Evolutionary conservation across 139 green algal genomes (phyloP).

Genomic region (Chlorella vulgaris): DNA sequence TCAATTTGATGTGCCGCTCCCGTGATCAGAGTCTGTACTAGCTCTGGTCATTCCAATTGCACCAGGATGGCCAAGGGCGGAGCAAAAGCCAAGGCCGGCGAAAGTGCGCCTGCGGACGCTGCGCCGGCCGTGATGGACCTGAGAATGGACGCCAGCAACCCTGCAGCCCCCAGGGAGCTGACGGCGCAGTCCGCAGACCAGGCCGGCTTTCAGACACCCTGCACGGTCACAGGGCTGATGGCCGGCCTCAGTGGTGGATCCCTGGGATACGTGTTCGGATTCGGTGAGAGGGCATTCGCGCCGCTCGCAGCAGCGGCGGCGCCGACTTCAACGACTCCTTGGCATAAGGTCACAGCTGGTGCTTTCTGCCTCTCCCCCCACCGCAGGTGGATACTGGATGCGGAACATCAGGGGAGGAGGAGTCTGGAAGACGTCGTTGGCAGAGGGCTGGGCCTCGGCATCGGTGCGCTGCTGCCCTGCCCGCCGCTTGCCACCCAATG

Average conservation of each 20-base stretch:
- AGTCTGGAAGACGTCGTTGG: conserved; percentile 36
- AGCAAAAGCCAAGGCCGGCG: background rate
- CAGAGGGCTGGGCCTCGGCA: conserved; percentile 53
- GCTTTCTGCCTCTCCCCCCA: background rate
- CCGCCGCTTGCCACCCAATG: background rate
- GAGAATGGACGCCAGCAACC: conserved; percentile 14
- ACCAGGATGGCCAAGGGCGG: conserved; percentile 13
- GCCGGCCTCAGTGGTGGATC: conserved; percentile 48
- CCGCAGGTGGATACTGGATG: conserved; percentile 45
- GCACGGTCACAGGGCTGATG: conserved; percentile 48
- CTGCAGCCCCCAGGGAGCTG: background rate
- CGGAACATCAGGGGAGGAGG: conserved; percentile 34
- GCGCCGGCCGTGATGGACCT: conserved; percentile 31
- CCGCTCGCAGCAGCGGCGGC: too few species aligned
- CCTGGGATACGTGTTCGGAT: conserved; percentile 70
- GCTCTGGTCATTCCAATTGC: background rate
- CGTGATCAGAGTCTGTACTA: too few species aligned
- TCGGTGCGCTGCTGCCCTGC: conserved; percentile 22
- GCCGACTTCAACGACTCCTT: too few species aligned
- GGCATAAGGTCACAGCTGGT: too few species aligned
- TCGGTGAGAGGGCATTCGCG: conserved; percentile 41
- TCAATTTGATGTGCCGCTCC: too few species aligned
- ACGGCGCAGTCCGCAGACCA: background rate
- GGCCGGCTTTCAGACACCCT: conserved; percentile 43
- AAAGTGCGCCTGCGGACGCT: too few species aligned